These are phyloP conservation scores for Leucocoprinus leucothites DNA, from an alignment of 768 basidiomycete genomes.

Conservation along the genomic window DNA sequence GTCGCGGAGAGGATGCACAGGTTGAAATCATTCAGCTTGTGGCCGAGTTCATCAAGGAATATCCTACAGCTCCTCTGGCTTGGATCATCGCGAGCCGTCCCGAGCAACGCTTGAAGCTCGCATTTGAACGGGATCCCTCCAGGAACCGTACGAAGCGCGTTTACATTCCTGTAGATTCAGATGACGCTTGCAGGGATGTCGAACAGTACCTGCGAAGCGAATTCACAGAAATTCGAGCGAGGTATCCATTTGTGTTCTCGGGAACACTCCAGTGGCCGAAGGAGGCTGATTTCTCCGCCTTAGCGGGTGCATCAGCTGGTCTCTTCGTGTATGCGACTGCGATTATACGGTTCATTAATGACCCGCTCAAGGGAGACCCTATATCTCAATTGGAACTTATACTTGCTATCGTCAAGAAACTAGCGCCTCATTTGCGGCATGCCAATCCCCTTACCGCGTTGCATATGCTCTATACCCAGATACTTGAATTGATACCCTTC, in stretches of 20 bases:
- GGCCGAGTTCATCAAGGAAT: background rate
- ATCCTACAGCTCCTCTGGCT: background rate
- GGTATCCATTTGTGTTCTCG: background rate
- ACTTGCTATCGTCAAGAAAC: background rate
- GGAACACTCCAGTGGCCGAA: background rate
- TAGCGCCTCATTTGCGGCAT: background rate
- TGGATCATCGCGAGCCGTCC: slow-evolving; percentile 8
- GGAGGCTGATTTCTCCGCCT: background rate
- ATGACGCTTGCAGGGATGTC: slow-evolving; percentile 3
- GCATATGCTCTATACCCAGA: background rate
- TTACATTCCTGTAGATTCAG: slow-evolving; percentile 3
- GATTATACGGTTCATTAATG: background rate
- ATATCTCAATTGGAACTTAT: background rate
- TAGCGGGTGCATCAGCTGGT: background rate
- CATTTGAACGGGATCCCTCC: background rate
- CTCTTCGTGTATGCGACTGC: slow-evolving; percentile 1
- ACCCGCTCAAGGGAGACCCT: background rate
- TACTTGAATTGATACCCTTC: background rate
- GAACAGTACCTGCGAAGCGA: background rate
- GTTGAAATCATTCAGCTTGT: background rate
- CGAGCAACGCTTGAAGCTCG: background rate
- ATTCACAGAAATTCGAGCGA: background rate
- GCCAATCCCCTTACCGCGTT: background rate
- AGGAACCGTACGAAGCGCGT: background rate
- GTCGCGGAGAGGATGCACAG: background rate